These are phyloP conservation scores for Vachellia pachyceras DNA, from an alignment of 306 rosid genomes.

Conservation along the genomic window DNA sequence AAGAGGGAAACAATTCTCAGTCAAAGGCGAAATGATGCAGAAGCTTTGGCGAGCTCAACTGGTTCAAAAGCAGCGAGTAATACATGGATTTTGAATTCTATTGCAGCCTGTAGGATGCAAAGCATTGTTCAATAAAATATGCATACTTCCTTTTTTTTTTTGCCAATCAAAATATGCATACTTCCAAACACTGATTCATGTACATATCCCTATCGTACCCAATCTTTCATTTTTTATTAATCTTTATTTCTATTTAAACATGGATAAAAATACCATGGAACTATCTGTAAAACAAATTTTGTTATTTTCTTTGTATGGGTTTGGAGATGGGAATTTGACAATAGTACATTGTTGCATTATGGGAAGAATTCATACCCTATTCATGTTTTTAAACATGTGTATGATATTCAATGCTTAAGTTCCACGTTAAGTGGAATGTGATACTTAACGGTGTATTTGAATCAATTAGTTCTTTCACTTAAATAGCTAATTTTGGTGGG, in stretches of 20 bases:
- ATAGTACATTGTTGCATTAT: background rate
- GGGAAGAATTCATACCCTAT: background rate
- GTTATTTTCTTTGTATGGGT: background rate
- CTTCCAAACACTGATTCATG: slow-evolving; percentile 33
- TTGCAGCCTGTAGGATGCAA: slow-evolving; percentile 84
- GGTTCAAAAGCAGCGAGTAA: slow-evolving; percentile 73
- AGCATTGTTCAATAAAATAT: slow-evolving; percentile 48
- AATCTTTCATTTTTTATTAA: background rate
- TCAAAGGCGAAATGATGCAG: slow-evolving; percentile 60
- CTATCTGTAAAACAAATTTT: background rate
- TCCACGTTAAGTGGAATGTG: no score
- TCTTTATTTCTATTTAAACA: background rate
- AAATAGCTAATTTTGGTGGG: no score
- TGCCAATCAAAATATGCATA: no score
- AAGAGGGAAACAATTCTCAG: slow-evolving; percentile 45
- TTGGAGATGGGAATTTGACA: background rate
- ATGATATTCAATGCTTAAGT: no score
- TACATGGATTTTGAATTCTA: slow-evolving; percentile 83
- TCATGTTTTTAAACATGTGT: background rate
- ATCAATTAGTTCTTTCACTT: no score
- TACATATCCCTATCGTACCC: slow-evolving; percentile 11
- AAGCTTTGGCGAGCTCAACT: slow-evolving; percentile 66
- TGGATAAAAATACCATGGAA: background rate
- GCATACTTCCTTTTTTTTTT: no score
- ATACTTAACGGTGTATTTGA: no score